Conservation (phyloP, 2,329 filamentous ascomycete genomes). For the Sphaerulina vaccinii region DNA sequence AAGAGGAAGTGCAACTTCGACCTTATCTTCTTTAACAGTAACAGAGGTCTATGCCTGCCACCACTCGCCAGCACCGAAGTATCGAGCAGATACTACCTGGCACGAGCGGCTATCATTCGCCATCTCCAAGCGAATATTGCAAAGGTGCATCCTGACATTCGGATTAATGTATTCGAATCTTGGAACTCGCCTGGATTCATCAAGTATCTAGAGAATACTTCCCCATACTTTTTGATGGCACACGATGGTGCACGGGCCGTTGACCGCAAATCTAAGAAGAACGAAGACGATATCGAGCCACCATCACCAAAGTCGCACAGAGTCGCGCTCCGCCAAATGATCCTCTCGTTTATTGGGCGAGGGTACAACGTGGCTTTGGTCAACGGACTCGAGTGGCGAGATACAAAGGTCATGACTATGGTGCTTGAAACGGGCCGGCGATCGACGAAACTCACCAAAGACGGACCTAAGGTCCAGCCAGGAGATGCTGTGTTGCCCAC, state of each 20-base stretch:
- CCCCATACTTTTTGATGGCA: conserved; percentile 66
- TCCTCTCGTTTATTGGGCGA: conserved; percentile 55
- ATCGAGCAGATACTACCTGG: conserved; percentile 58
- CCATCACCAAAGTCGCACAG: conserved; percentile 20
- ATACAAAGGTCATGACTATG: conserved; percentile 60
- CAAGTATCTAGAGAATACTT: conserved; percentile 54
- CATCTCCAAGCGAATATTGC: conserved; percentile 57
- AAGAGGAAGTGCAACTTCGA: conserved; percentile 69
- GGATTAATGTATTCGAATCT: conserved; percentile 50
- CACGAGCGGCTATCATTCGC: conserved; percentile 62
- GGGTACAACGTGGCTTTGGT: conserved; percentile 63
- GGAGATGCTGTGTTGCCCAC: conserved; percentile 5
- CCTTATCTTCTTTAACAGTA: conserved; percentile 64
- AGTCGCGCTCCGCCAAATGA: conserved; percentile 46
- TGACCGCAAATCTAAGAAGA: conserved; percentile 26
- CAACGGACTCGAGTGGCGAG: conserved; percentile 61
- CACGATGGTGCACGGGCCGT: conserved; percentile 57
- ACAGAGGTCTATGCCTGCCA: conserved; percentile 58
- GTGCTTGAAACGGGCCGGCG: conserved; percentile 40
- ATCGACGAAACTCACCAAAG: conserved; percentile 1
- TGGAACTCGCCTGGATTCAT: conserved; percentile 52
- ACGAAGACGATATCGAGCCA: conserved; percentile 17
- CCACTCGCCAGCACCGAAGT: conserved; percentile 35
- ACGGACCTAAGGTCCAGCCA: conserved; percentile 3
- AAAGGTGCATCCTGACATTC: conserved; percentile 41